phyloP scores from a whole-genome alignment of 208 protist species.

The Crithidia expoeki region DNA sequence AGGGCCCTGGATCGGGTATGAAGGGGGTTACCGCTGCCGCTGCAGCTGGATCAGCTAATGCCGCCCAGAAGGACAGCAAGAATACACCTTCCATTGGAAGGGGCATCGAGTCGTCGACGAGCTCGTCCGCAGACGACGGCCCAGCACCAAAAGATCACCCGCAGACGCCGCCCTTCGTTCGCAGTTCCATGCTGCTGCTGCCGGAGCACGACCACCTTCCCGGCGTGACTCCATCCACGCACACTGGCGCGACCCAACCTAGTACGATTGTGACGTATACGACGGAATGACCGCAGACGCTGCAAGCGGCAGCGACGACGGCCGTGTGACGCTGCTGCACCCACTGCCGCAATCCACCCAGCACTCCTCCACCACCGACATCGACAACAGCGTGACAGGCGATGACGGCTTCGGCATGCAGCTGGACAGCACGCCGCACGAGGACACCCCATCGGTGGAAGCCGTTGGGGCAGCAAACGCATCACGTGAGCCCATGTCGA shows the following conservation, averaged over 20 bases:
- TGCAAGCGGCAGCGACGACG: neutral
- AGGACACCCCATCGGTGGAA: conserved; percentile 9
- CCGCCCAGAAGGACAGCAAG: neutral
- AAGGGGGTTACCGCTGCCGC: too few species aligned
- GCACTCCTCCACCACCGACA: conserved; percentile 1
- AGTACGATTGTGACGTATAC: neutral
- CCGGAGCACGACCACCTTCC: conserved; percentile 9
- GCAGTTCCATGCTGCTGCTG: neutral
- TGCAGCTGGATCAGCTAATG: too few species aligned
- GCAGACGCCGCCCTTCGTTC: conserved; percentile 3
- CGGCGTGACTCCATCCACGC: conserved; percentile 13
- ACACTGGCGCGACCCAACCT: conserved; percentile 7
- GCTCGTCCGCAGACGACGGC: conserved; percentile 9
- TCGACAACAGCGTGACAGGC: conserved; percentile 2
- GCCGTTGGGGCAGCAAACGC: neutral
- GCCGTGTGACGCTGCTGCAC: conserved; percentile 25
- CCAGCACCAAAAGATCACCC: neutral
- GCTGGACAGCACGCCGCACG: conserved; percentile 18
- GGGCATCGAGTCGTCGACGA: neutral
- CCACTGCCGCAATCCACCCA: conserved; percentile 13
- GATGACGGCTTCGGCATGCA: conserved; percentile 16
- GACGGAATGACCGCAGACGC: too few species aligned
- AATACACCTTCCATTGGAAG: neutral
- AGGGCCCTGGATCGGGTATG: too few species aligned
- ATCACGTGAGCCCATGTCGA: conserved; percentile 19